These are phyloP conservation scores for Emericellopsis terricola DNA, from an alignment of 495 filamentous ascomycete genomes.

Conservation along the genomic window DNA sequence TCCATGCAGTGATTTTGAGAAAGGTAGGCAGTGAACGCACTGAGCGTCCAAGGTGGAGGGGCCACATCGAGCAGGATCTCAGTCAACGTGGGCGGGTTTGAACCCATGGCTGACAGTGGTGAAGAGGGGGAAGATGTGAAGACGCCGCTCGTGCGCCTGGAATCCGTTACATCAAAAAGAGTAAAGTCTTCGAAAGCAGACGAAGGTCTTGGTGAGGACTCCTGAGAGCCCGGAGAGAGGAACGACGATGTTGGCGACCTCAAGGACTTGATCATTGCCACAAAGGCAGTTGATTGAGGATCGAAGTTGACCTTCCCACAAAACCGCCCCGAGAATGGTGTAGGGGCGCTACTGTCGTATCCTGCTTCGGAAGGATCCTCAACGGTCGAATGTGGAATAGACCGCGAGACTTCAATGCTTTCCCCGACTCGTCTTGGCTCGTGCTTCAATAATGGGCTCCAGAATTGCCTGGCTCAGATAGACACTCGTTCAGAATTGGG, in stretches of 20 bases:
- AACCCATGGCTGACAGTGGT: not conserved
- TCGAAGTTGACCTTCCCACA: no score
- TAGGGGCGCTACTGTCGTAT: no score
- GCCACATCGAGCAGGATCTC: constrained; percentile 81
- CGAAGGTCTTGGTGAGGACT: constrained; percentile 8
- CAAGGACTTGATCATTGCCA: no score
- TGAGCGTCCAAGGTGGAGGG: constrained; percentile 78
- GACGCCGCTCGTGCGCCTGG: not conserved
- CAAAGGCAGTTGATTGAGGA: no score
- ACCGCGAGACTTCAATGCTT: no score
- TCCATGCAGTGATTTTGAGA: constrained; percentile 97
- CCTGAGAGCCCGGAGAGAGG: constrained; percentile 21
- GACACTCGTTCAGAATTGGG: no score
- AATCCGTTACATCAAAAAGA: not conserved
- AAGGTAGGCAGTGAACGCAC: constrained; percentile 91
- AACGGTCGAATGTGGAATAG: no score
- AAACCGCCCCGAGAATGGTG: no score
- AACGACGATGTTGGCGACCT: constrained; percentile 17
- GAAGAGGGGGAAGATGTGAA: constrained; percentile 27
- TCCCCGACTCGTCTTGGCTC: no score
- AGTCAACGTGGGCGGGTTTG: constrained; percentile 61
- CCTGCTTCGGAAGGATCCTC: no score
- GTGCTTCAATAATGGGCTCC: no score
- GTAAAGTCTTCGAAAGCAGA: constrained; percentile 4
- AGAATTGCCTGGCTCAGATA: no score